phyloP scores from a whole-genome alignment of 129 eudicot species.

The Saposhnikovia divaricata region DNA sequence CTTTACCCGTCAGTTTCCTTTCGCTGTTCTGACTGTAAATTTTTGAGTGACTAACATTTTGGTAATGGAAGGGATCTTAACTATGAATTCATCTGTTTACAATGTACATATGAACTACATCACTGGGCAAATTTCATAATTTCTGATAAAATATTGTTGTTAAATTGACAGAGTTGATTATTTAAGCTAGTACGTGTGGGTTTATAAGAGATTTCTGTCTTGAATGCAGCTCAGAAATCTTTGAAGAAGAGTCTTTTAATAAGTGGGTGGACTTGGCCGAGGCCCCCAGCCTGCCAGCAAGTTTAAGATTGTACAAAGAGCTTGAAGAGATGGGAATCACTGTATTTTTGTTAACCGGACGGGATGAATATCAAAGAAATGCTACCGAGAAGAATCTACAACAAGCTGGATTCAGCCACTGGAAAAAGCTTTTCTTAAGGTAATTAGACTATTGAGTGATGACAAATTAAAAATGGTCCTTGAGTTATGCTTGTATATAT shows the following conservation, averaged over 20 bases:
- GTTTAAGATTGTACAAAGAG: conserved; percentile 70
- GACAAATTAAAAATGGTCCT: not conserved
- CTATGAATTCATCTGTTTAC: not conserved
- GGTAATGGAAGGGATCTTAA: not conserved
- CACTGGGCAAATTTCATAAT: not conserved
- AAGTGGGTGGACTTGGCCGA: conserved; percentile 61
- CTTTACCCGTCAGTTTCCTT: not conserved
- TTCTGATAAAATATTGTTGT: not conserved
- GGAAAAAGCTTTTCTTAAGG: conserved; percentile 73
- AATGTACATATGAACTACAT: not conserved
- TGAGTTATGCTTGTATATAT: not conserved
- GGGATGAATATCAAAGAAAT: conserved; percentile 64
- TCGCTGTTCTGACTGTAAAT: not conserved
- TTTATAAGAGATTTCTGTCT: conserved; percentile 9
- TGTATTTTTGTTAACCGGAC: conserved; percentile 65
- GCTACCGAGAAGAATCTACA: conserved; percentile 47
- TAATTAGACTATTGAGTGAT: conserved; percentile 1
- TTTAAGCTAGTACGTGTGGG: not conserved
- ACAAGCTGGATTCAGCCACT: conserved; percentile 59
- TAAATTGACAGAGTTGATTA: not conserved
- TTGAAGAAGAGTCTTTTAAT: conserved; percentile 45
- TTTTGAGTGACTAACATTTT: not conserved
- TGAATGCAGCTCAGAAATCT: conserved; percentile 44
- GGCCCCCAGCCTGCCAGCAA: conserved; percentile 83
- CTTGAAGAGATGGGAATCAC: conserved; percentile 60